Conservation (phyloP, 1,139 yeast genomes). For the Arxiozyma slooffiae region DNA sequence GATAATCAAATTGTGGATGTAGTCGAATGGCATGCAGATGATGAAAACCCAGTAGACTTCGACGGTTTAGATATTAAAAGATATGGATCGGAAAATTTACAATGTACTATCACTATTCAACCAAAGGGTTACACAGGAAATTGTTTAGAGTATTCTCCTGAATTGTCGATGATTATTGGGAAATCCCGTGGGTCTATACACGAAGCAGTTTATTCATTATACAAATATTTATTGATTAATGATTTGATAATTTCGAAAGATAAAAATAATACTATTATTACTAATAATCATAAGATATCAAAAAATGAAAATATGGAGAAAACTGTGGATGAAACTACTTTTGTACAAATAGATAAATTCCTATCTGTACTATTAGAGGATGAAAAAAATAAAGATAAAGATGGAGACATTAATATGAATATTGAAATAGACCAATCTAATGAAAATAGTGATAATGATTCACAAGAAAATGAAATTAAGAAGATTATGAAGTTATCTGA, state of each 20-base stretch:
- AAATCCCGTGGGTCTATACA: conserved; percentile 73
- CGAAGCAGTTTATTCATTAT: conserved; percentile 71
- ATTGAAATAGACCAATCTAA: neutral
- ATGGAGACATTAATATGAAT: conserved; percentile 4
- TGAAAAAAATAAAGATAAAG: conserved; percentile 3
- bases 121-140: conserved; percentile 63
- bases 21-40: conserved; percentile 63
- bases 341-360: conserved; percentile 60
- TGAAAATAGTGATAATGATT: conserved; percentile 1
- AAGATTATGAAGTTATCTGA: conserved; percentile 55
- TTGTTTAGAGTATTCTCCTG: conserved; percentile 50
- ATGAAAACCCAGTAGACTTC: conserved; percentile 45
- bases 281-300: conserved; percentile 3
- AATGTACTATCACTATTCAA: conserved; percentile 66
- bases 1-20: conserved; percentile 26
- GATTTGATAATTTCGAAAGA: conserved; percentile 14
- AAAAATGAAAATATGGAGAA: conserved; percentile 11
- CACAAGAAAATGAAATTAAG: conserved; percentile 21
- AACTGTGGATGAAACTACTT: conserved; percentile 40
- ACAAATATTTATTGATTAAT: conserved; percentile 56
- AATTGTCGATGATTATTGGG: conserved; percentile 64
- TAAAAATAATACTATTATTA: neutral
- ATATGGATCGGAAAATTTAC: conserved; percentile 57
- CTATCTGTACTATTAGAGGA: conserved; percentile 45
- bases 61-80: conserved; percentile 88